A percentile compares a stretch with the other conserved stretches of the same genome.
These are phyloP conservation scores for Xylariales sp. DNA, from an alignment of 2,329 filamentous ascomycete genomes.

Conservation along the genomic window DNA sequence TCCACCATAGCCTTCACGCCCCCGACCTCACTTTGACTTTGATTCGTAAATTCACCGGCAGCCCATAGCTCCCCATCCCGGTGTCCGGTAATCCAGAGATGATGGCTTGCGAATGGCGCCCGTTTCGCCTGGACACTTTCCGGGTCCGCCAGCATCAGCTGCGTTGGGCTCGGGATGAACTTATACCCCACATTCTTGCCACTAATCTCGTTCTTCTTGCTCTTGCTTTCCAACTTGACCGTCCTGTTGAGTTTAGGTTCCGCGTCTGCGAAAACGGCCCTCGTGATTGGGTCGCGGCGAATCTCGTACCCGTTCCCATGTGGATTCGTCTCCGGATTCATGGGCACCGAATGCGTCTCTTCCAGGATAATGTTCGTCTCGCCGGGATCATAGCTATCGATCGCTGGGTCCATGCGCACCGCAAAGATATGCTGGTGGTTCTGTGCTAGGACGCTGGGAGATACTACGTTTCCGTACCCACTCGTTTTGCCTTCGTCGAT, in stretches of 20 bases:
- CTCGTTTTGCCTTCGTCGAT: constrained; percentile 51
- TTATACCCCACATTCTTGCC: constrained; percentile 33
- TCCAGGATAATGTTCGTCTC: constrained; percentile 40
- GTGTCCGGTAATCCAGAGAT: constrained; percentile 25
- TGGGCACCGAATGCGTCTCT: constrained; percentile 18
- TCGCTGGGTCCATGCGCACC: constrained; percentile 59
- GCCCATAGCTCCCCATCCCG: constrained; percentile 26
- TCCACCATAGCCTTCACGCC: constrained; percentile 19
- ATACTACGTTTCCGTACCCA: constrained; percentile 57
- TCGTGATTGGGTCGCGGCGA: constrained; percentile 35
- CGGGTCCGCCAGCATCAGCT: constrained; percentile 27
- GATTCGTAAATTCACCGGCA: constrained; percentile 24
- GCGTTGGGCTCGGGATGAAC: constrained; percentile 29
- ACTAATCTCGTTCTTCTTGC: constrained; percentile 27
- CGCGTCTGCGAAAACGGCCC: constrained; percentile 36
- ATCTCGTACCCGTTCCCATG: constrained; percentile 38
- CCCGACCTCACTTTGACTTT: constrained; percentile 27
- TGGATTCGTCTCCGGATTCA: constrained; percentile 17
- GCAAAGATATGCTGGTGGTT: constrained; percentile 70
- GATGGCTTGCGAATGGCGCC: constrained; percentile 23
- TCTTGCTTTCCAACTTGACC: constrained; percentile 32
- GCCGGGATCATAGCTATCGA: constrained; percentile 52
- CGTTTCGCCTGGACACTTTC: constrained; percentile 20
- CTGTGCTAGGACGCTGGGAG: constrained; percentile 59
- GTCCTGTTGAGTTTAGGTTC: constrained; percentile 35